Evolutionary conservation across 805 yeast species (phyloP).

Genomic region (Spathaspora passalidarum): DNA sequence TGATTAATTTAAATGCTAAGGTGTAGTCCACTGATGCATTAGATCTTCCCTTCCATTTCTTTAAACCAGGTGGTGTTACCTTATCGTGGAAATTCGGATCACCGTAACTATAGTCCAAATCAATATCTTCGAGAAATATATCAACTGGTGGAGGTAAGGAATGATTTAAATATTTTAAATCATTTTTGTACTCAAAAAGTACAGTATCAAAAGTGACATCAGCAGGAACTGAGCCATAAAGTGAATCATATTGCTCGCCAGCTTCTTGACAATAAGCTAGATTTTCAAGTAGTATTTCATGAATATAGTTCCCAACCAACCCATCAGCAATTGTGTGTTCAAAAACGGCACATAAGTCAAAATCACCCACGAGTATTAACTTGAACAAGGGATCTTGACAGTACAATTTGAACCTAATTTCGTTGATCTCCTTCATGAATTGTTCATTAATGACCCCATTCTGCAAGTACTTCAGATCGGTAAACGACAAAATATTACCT

Average conservation of each 20-base stretch:
- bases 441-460: constrained; percentile 23
- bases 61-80: constrained; percentile 16
- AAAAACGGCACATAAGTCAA: constrained; percentile 21
- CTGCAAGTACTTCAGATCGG: constrained; percentile 11
- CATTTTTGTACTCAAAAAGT: constrained; percentile 22
- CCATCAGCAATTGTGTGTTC: constrained; percentile 44
- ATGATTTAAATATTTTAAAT: constrained; percentile 16
- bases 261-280: constrained; percentile 14
- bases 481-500: constrained; percentile 24
- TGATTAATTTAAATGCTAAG: constrained; percentile 24
- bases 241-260: constrained; percentile 2
- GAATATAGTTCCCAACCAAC: constrained; percentile 30
- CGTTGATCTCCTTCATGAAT: constrained; percentile 23
- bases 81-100: constrained; percentile 23
- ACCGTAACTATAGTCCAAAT: constrained; percentile 23
- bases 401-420: constrained; percentile 18
- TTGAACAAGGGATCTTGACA: constrained; percentile 27
- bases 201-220: constrained; percentile 10
- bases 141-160: constrained; percentile 38
- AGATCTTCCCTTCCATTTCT: constrained; percentile 32
- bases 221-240: constrained; percentile 14
- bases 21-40: constrained; percentile 12
- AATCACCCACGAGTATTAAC: constrained; percentile 20
- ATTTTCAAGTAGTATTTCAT: constrained; percentile 30
- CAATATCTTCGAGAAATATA: constrained; percentile 21